Conservation (phyloP, 2,329 filamentous ascomycete species). For the Emergomyces orientalis region DNA sequence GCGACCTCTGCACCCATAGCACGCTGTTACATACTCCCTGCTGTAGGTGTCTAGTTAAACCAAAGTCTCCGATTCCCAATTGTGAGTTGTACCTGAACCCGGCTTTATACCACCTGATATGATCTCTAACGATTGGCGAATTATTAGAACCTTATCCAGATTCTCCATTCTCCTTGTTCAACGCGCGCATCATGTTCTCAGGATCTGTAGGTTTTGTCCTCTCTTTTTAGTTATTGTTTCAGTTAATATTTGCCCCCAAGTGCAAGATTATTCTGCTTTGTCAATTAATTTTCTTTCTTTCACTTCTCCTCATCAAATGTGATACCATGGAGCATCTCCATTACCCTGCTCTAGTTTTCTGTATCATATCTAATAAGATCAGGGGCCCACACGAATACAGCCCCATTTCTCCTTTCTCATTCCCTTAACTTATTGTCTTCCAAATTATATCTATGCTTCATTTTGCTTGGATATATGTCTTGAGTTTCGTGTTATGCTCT, state of each 20-base stretch:
- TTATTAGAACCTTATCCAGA: background rate
- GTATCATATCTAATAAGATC: background rate
- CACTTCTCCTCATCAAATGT: background rate
- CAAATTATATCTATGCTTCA: background rate
- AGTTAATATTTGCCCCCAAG: background rate
- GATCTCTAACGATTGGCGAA: background rate
- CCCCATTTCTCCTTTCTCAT: background rate
- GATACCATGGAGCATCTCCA: background rate
- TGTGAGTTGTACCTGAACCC: background rate
- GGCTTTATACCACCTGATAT: background rate
- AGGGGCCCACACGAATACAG: background rate
- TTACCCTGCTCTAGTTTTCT: background rate
- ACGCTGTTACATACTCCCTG: background rate
- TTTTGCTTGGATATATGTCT: background rate
- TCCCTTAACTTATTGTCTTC: background rate
- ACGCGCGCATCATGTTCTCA: slow-evolving; percentile 26
- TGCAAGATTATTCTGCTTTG: background rate
- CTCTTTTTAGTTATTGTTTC: background rate
- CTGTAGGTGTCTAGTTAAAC: background rate
- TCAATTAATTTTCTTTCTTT: background rate
- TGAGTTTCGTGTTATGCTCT: background rate
- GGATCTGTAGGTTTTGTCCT: slow-evolving; percentile 23
- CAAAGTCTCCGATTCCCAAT: background rate
- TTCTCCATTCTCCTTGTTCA: background rate
- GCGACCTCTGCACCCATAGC: background rate